Percentiles rank a stretch among this genome's conserved stretches.
phyloP scores from a whole-genome alignment of 139 green algal genomes.

The Chlamydomonas incerta region DNA sequence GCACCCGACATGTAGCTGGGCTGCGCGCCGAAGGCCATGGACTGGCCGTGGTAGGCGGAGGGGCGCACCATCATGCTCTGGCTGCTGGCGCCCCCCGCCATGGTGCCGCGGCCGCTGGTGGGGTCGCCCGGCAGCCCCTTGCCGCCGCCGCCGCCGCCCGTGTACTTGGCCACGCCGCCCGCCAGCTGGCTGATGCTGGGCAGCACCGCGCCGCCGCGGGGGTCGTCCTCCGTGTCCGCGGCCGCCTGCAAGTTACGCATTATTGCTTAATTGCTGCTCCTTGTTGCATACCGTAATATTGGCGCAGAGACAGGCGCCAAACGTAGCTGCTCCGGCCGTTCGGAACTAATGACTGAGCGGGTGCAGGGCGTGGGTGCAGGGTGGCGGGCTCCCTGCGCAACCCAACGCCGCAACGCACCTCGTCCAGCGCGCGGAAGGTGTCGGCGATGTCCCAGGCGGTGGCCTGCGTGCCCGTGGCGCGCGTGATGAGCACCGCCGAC shows the following conservation, averaged over 20 bases:
- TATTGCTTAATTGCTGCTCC: neutral
- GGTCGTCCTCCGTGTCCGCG: conserved; percentile 32
- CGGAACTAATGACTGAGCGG: too few relatives aligned
- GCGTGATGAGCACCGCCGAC: conserved; percentile 33
- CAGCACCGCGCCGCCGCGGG: neutral
- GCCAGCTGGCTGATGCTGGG: conserved; percentile 54
- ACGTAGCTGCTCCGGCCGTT: too few relatives aligned
- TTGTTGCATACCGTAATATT: too few relatives aligned
- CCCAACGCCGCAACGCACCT: too few relatives aligned
- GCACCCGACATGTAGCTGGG: conserved; percentile 33
- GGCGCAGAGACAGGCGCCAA: too few relatives aligned
- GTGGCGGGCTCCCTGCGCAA: too few relatives aligned
- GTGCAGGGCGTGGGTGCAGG: too few relatives aligned
- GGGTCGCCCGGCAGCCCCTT: neutral
- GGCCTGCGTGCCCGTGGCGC: conserved; percentile 48
- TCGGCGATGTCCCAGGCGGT: conserved; percentile 67
- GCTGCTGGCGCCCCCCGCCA: neutral
- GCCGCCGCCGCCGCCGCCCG: neutral
- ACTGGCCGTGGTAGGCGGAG: neutral
- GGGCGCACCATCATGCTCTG: conserved; percentile 2
- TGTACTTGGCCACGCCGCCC: conserved; percentile 38
- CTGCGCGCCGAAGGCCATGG: neutral
- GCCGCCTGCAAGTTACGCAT: neutral
- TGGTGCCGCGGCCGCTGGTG: neutral
- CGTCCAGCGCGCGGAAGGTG: conserved; percentile 44